Base-by-base conservation (phyloP, 106 monocot genomes). In the Alisma plantagoaquatica region DNA sequence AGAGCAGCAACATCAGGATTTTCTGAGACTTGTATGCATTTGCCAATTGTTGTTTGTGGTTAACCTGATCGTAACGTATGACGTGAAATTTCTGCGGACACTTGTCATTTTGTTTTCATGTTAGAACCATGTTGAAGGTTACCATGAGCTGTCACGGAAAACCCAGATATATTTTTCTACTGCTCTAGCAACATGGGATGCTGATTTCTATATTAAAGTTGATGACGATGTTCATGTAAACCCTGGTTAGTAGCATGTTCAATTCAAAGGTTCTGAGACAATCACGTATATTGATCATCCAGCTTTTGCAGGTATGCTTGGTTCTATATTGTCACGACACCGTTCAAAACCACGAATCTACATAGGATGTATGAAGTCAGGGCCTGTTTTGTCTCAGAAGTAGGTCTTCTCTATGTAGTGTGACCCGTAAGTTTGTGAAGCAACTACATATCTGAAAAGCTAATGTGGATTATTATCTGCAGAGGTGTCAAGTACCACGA, bases 331-430 rank as follows among this genome's bases (percentile, higher is more conserved):
- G 62, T 67, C 68, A 48, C 76, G 66, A 16, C 67, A 93, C 49
- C 87, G 77, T 17, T 80, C 74, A 3, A 87, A 87, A 72, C 83
- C 83, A 25, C 76, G 66, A 38, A 71, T 80, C 32, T 93, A 92
- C 56, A 71, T 86, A 22, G 86, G 92, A 6, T 92, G 86, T 60
- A 92, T 92, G 92, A 92, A 92, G 61, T 93, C 92, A 38, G 87
- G 92, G 52, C 87, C 74, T 27, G 87, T 93, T 55, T 54, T 87
- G 19, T 58, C 87, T 31, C 73, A 83, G 53, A 66, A 80, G 92
- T 93, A 83, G 70, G 61, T 38, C 14, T 15, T 19, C 6, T 38
- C 14, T 6, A 38, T 6, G 14, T 38, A 14, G 9, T 38, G 35
- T 14, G 35, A 38, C 14, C 35, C 35, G 6, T 6, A 38, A 38